Conservation (phyloP, 202 grass and related monocot species). For the Hordeum pubiflorum region DNA sequence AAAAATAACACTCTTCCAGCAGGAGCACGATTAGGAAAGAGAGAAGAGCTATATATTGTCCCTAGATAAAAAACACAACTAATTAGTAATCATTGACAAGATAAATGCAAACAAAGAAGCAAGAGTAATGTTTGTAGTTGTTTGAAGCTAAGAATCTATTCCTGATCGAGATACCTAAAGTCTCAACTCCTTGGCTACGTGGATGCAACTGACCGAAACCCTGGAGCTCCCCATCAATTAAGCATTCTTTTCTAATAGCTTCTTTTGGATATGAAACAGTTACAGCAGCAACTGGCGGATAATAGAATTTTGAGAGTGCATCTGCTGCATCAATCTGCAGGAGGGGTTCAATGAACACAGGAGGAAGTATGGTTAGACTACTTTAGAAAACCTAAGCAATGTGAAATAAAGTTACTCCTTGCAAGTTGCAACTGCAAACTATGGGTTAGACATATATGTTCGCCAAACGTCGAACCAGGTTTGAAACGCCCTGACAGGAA, state of each 20-base stretch:
- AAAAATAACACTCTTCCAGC: slow-evolving; percentile 78
- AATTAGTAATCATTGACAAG: not conserved
- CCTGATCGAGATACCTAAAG: slow-evolving; percentile 54
- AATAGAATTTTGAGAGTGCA: slow-evolving; percentile 82
- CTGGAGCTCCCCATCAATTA: slow-evolving; percentile 74
- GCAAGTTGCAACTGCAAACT: not conserved
- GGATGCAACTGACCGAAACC: slow-evolving; percentile 95
- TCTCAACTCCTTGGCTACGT: slow-evolving; percentile 83
- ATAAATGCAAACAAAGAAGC: slow-evolving; percentile 2
- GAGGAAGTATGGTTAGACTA: slow-evolving; percentile 11
- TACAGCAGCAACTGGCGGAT: slow-evolving; percentile 93
- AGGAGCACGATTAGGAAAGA: slow-evolving; percentile 89
- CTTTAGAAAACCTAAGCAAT: not conserved
- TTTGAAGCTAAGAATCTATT: not conserved
- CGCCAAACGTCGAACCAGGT: not conserved
- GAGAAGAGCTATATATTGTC: slow-evolving; percentile 90
- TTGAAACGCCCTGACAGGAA: not conserved
- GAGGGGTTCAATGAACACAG: slow-evolving; percentile 1
- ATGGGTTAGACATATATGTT: not conserved
- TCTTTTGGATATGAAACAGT: slow-evolving; percentile 79
- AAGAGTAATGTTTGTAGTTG: not conserved
- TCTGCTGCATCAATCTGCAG: slow-evolving; percentile 64
- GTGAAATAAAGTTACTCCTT: slow-evolving; percentile 4
- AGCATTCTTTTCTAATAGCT: slow-evolving; percentile 80
- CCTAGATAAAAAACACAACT: slow-evolving; percentile 37